A percentile compares a stretch with the other conserved stretches of the same genome.
These are phyloP conservation scores for Sclerospora graminicola DNA, from an alignment of 352 stramenopile genomes.

Conservation along the genomic window DNA sequence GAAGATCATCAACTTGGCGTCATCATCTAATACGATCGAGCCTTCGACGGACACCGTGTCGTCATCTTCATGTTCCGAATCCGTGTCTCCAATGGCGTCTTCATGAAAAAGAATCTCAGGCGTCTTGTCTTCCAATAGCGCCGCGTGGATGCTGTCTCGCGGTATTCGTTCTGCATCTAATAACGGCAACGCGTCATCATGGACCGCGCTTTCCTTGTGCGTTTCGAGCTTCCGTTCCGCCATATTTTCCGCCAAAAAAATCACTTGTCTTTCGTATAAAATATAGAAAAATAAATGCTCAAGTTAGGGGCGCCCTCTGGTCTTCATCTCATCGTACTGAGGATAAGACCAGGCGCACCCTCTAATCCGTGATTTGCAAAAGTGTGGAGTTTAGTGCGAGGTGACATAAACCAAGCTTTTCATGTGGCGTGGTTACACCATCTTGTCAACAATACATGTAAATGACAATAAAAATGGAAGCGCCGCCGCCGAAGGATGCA, in stretches of 20 bases:
- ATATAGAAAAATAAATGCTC: slow-evolving; percentile 1
- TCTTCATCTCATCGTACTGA: slow-evolving; percentile 4
- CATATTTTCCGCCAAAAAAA: background rate
- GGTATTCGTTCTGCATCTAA: slow-evolving; percentile 2
- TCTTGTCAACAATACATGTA: no score
- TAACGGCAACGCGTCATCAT: slow-evolving; percentile 12
- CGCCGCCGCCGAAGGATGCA: background rate
- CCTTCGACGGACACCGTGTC: slow-evolving; percentile 11
- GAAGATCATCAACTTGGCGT: slow-evolving; percentile 9
- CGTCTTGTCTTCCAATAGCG: slow-evolving; percentile 20
- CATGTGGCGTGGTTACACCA: no score
- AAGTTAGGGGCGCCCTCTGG: no score
- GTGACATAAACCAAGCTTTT: no score
- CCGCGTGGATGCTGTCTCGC: slow-evolving; percentile 8
- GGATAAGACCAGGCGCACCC: slow-evolving; percentile 4
- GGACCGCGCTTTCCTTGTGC: background rate
- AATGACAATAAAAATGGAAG: background rate
- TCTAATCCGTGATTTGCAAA: slow-evolving; percentile 8
- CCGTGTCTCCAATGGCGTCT: slow-evolving; percentile 19
- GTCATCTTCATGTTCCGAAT: slow-evolving; percentile 19
- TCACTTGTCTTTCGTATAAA: slow-evolving; percentile 1
- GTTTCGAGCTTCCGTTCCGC: background rate
- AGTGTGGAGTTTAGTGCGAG: no score
- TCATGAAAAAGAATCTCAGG: slow-evolving; percentile 26
- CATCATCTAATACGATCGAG: slow-evolving; percentile 13